These are phyloP conservation scores for Pseudogymnoascus sp. DNA, from an alignment of 2,329 filamentous ascomycete species.

Conservation along the genomic window DNA sequence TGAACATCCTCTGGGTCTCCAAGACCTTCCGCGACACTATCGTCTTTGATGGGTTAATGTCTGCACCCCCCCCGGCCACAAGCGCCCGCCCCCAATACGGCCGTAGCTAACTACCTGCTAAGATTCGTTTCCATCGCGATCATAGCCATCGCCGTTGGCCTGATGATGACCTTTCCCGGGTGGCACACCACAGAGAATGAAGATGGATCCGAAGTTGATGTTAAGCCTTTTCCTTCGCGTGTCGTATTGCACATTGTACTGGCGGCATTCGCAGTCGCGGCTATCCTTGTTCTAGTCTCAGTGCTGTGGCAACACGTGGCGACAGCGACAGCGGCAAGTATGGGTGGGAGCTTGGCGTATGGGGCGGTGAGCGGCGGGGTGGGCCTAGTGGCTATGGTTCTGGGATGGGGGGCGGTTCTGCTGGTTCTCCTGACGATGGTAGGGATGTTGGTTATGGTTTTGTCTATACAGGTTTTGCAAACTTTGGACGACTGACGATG, in stretches of 20 bases:
- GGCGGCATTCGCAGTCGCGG: constrained; percentile 77
- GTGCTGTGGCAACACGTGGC: constrained; percentile 90
- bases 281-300: constrained; percentile 62
- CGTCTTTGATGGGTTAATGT: constrained; percentile 97
- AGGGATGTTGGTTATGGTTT: constrained; percentile 88
- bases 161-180: constrained; percentile 91
- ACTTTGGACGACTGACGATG: constrained; percentile 28
- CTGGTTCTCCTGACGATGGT: constrained; percentile 91
- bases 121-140: constrained; percentile 97
- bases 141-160: constrained; percentile 87
- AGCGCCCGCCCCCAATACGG: too few relatives aligned
- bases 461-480: constrained; percentile 72
- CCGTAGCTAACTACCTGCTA: neutral
- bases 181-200: constrained; percentile 89
- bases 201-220: constrained; percentile 73
- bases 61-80: constrained; percentile 35
- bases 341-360: constrained; percentile 87
- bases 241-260: constrained; percentile 87
- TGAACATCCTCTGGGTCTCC: constrained; percentile 96
- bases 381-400: constrained; percentile 88
- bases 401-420: constrained; percentile 96
- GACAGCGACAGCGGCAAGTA: constrained; percentile 86
- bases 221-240: constrained; percentile 88
- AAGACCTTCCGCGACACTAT: constrained; percentile 97
- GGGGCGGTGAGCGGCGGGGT: constrained; percentile 80